Base-by-base conservation (phyloP, 2,329 filamentous ascomycete species). In the Aspergillus sp. region DNA sequence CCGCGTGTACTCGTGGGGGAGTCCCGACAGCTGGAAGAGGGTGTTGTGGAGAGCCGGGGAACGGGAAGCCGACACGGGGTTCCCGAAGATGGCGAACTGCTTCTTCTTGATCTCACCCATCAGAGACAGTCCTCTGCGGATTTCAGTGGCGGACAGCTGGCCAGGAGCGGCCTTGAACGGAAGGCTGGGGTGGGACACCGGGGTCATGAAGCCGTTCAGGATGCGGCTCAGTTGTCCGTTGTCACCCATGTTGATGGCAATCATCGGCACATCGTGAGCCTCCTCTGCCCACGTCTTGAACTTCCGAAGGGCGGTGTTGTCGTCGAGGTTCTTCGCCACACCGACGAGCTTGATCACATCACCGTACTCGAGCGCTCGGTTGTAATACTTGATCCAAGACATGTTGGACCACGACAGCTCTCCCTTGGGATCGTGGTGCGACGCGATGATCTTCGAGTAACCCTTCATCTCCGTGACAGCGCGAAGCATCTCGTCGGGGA, bases 281-380 rank as follows among this genome's bases (percentile, higher is more conserved):
- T 80, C 77, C 35, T 83, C 78, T 73, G 92, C 91, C 76, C 83
- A 87, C 19, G 80, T 75, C 75, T 89, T 92, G 82, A 99, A 99
- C 45, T 82, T 83, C 38, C 85, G 84, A 26, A 97, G 81, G 38
- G 88, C 84, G 66, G 89, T 94, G 70, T 99, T 99, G 73, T 97
- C 92, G 54, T 91, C 84, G 43, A 93, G 77, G 17, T 73, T 81
- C 50, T 80, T 83, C 1, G 93, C 93, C 51, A 88, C 79, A 38
- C 94, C 94, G 6, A 97, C 87, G 36, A 99, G 84, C 76, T 99
- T 99, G 75, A 99, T 90, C 52, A 97, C 80, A 66, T 97, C 91
- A 45, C 93, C 94, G 63, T 90, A 89, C 66, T 95, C 88, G 13
- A 96, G 76, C 14, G 93, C 93, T 65, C 85, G 85, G 73, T 96